Percentiles rank a stretch among this genome's conserved stretches.
These are phyloP conservation scores for Xylaria nigripes DNA, from an alignment of 495 filamentous ascomycete genomes.

Conservation along the genomic window DNA sequence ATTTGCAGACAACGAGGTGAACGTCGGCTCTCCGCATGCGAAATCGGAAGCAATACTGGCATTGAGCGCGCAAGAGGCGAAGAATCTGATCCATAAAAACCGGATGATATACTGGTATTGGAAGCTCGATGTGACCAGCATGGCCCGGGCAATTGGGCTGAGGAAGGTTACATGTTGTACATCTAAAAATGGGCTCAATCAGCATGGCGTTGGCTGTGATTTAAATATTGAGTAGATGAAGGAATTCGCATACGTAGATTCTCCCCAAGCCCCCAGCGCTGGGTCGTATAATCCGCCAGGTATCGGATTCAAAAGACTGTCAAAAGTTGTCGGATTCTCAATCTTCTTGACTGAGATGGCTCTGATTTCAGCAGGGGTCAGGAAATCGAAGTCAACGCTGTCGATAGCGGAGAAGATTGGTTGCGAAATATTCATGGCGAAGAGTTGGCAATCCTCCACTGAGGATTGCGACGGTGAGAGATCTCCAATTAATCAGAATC, in stretches of 20 bases:
- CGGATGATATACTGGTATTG: conserved; percentile 85
- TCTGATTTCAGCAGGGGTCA: conserved; percentile 73
- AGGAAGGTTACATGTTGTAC: conserved; percentile 78
- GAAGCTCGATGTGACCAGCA: conserved; percentile 88
- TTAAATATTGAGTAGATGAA: background rate
- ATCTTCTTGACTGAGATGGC: conserved; percentile 87
- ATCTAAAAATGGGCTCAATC: conserved; percentile 43
- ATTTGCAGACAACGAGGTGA: conserved; percentile 72
- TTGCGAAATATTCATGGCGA: conserved; percentile 73
- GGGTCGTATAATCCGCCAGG: conserved; percentile 89
- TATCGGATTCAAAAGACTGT: conserved; percentile 73
- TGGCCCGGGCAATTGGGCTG: conserved; percentile 82
- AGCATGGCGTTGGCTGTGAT: background rate
- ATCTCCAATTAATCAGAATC: background rate
- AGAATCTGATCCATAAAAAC: conserved; percentile 87
- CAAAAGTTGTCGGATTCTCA: conserved; percentile 81
- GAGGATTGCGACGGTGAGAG: conserved; percentile 4
- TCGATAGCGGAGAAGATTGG: conserved; percentile 77
- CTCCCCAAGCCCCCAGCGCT: conserved; percentile 83
- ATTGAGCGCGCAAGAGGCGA: conserved; percentile 74
- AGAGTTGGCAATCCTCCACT: conserved; percentile 5
- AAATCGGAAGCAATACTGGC: conserved; percentile 79
- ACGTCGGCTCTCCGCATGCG: conserved; percentile 64
- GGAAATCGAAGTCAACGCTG: conserved; percentile 81
- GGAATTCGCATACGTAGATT: conserved; percentile 57